These are phyloP conservation scores for Chalaropsis thielavioides DNA, from an alignment of 2,329 filamentous ascomycete species.

Conservation along the genomic window DNA sequence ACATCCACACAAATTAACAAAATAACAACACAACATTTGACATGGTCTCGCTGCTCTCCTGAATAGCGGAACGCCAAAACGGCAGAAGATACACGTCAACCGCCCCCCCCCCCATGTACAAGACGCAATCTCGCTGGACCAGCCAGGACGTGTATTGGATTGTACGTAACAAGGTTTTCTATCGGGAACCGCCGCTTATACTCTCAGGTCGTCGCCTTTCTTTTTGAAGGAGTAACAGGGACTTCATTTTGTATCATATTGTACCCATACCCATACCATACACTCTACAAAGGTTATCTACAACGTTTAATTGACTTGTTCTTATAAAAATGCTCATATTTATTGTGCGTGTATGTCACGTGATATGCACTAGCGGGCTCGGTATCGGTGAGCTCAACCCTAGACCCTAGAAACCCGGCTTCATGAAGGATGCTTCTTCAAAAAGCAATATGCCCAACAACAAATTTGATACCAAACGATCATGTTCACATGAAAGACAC, in stretches of 20 bases:
- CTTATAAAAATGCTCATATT: background rate
- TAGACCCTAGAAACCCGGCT: background rate
- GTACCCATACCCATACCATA: too few species aligned
- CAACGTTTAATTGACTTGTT: background rate
- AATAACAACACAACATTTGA: background rate
- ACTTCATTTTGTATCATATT: background rate
- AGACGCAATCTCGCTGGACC: background rate
- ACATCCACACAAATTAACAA: background rate
- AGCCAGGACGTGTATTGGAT: conserved; percentile 3
- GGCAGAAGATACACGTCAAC: background rate
- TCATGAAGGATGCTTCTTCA: too few species aligned
- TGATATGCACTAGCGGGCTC: too few species aligned
- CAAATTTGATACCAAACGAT: too few species aligned
- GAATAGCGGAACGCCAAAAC: background rate
- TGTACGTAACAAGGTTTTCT: background rate
- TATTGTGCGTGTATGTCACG: background rate
- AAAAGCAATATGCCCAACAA: too few species aligned
- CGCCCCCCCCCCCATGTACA: background rate
- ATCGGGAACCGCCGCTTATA: background rate
- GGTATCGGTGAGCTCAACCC: background rate
- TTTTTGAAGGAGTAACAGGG: background rate
- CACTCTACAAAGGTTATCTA: background rate
- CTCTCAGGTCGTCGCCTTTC: background rate
- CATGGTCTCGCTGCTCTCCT: background rate
- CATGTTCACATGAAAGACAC: background rate